A percentile compares a stretch with the other conserved stretches of the same genome.
These are phyloP conservation scores for Magnusiomyces clavatus DNA, from an alignment of 1,139 yeast genomes.

Conservation along the genomic window DNA sequence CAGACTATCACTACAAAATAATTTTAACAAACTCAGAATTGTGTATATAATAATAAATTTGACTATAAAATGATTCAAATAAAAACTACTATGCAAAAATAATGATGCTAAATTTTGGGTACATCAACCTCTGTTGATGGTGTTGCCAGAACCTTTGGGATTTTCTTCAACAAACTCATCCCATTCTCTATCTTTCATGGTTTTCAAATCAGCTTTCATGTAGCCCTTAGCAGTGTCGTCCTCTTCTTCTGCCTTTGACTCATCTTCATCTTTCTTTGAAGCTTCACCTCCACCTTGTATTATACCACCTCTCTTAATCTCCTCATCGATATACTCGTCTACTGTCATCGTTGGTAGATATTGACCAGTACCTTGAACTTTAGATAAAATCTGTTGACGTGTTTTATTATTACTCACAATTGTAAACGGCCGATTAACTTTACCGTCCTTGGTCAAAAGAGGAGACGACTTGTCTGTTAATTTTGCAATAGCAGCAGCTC, in stretches of 20 bases:
- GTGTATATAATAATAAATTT: too few relatives aligned
- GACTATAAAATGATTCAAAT: too few relatives aligned
- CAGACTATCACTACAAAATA: too few relatives aligned
- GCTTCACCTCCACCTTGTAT: slow-evolving; percentile 44
- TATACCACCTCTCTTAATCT: slow-evolving; percentile 73
- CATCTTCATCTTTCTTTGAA: slow-evolving; percentile 40
- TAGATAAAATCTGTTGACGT: slow-evolving; percentile 48
- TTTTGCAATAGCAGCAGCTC: too few relatives aligned
- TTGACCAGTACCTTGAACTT: slow-evolving; percentile 90
- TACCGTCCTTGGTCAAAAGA: slow-evolving; percentile 49
- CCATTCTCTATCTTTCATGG: slow-evolving; percentile 72
- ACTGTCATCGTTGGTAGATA: slow-evolving; percentile 90
- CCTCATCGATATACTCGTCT: slow-evolving; percentile 84
- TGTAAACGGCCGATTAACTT: slow-evolving; percentile 77
- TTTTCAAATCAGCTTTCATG: slow-evolving; percentile 39
- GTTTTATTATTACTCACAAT: slow-evolving; percentile 36
- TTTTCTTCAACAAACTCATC: slow-evolving; percentile 87
- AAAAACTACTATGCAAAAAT: too few relatives aligned
- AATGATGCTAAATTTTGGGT: too few relatives aligned
- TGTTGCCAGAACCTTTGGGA: slow-evolving; percentile 80
- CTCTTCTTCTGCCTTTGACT: slow-evolving; percentile 37
- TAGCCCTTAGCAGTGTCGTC: slow-evolving; percentile 47
- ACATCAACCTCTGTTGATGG: slow-evolving; percentile 58
- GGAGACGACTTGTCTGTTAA: slow-evolving; percentile 6
- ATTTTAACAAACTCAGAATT: too few relatives aligned